Evolutionary conservation across 2,329 filamentous ascomycete species (phyloP).

Genomic region (Trichothecium sympodiale): DNA sequence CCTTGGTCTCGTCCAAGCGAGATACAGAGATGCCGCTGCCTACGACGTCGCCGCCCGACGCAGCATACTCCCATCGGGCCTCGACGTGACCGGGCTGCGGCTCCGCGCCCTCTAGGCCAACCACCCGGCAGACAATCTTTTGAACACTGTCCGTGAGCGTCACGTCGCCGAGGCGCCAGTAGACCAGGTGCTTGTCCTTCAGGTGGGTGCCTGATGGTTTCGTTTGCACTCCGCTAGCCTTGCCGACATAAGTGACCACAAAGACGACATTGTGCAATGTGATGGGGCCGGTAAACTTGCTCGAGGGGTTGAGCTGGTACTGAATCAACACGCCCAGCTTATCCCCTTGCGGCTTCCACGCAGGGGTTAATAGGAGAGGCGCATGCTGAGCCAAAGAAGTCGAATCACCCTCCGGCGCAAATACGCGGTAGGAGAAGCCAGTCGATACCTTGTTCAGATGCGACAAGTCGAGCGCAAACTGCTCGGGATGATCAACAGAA

Average conservation of each 20-base stretch:
- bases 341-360: slow-evolving; percentile 70
- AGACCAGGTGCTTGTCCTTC: slow-evolving; percentile 65
- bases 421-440: slow-evolving; percentile 87
- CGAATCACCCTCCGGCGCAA: slow-evolving; percentile 30
- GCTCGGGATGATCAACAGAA: slow-evolving; percentile 54
- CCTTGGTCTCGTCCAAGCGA: slow-evolving; percentile 35
- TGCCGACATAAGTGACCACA: slow-evolving; percentile 59
- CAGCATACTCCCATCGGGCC: slow-evolving; percentile 61
- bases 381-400: slow-evolving; percentile 42
- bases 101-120: slow-evolving; percentile 57
- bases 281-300: slow-evolving; percentile 27
- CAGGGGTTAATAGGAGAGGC: slow-evolving; percentile 61
- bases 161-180: slow-evolving; percentile 72
- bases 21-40: slow-evolving; percentile 57
- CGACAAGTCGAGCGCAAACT: slow-evolving; percentile 66
- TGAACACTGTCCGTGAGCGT: slow-evolving; percentile 53
- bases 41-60: slow-evolving; percentile 25
- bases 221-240: slow-evolving; percentile 57
- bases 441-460: slow-evolving; percentile 64
- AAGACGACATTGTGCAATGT: slow-evolving; percentile 62
- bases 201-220: slow-evolving; percentile 73
- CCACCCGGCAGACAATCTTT: slow-evolving; percentile 75
- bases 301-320: slow-evolving; percentile 72
- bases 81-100: slow-evolving; percentile 70
- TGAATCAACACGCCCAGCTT: slow-evolving; percentile 41